phyloP scores from a whole-genome alignment of 2,329 filamentous ascomycete genomes.

The Didymella arachidicola region DNA sequence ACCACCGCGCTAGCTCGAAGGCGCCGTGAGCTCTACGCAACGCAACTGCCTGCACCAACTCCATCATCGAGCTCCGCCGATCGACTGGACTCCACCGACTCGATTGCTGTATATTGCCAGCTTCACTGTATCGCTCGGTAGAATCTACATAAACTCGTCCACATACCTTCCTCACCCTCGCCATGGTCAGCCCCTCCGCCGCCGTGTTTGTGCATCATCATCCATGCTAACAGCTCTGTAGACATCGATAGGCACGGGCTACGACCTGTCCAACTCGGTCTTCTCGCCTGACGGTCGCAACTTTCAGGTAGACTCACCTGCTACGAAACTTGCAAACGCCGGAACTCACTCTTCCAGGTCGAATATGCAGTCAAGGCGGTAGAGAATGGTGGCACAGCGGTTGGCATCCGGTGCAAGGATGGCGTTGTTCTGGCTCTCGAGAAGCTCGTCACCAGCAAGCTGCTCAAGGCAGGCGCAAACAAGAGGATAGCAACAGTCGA shows the following conservation, averaged over 20 bases:
- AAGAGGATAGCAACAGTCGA: constrained; percentile 97
- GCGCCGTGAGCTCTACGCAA: constrained; percentile 38
- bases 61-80: constrained; percentile 29
- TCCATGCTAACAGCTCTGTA: constrained; percentile 52
- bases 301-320: constrained; percentile 74
- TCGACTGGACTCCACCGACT: constrained; percentile 5
- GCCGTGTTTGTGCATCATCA: constrained; percentile 16
- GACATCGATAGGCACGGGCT: constrained; percentile 99
- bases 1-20: constrained; percentile 14
- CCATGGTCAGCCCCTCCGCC: constrained; percentile 39
- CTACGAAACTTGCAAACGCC: neutral
- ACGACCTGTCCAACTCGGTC: constrained; percentile 99
- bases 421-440: constrained; percentile 95
- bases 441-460: constrained; percentile 94
- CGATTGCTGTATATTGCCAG: constrained; percentile 2
- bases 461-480: constrained; percentile 93
- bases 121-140: neutral
- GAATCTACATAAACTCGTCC: neutral
- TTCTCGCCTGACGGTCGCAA: constrained; percentile 99
- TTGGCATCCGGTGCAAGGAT: constrained; percentile 97
- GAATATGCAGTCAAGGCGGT: constrained; percentile 99
- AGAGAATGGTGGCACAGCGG: constrained; percentile 94
- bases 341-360: constrained; percentile 57
- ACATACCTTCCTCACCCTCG: constrained; percentile 19
- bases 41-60: constrained; percentile 40